Conservation (phyloP, 2,329 filamentous ascomycete species). For the Colletotrichum echinochloae region DNA sequence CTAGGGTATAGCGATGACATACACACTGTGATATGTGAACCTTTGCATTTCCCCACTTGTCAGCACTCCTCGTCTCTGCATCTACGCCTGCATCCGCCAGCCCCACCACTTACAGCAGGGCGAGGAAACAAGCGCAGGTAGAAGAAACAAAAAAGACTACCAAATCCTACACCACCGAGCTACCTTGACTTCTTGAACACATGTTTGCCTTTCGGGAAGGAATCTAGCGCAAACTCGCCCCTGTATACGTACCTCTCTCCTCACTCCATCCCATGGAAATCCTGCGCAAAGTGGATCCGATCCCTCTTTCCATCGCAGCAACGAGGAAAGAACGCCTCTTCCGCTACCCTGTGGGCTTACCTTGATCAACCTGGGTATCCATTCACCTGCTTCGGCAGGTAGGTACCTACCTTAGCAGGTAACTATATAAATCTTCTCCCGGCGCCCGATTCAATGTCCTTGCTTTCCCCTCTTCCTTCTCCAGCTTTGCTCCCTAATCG, state of each 20-base stretch:
- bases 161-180: constrained; percentile 6
- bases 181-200: background rate
- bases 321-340: constrained; percentile 1
- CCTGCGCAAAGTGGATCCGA: constrained; percentile 27
- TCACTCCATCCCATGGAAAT: constrained; percentile 22
- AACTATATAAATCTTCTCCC: constrained; percentile 14
- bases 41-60: too few relatives aligned
- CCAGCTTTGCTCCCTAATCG: constrained; percentile 1
- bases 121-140: background rate
- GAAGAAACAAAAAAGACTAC: background rate
- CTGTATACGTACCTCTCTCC: too few relatives aligned
- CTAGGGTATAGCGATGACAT: too few relatives aligned
- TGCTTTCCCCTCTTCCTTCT: constrained; percentile 10
- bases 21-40: too few relatives aligned
- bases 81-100: background rate
- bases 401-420: background rate
- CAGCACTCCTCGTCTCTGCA: constrained; percentile 14
- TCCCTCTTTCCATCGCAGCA: background rate
- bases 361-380: background rate
- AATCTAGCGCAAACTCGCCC: constrained; percentile 12
- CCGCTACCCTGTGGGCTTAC: constrained; percentile 11
- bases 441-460: background rate
- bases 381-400: too few relatives aligned
- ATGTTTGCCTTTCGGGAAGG: constrained; percentile 29
- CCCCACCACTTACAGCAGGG: background rate